A percentile compares a stretch with the other conserved stretches of the same genome.
phyloP scores from a whole-genome alignment of 495 filamentous ascomycete genomes.

The Xylaria palmicola region DNA sequence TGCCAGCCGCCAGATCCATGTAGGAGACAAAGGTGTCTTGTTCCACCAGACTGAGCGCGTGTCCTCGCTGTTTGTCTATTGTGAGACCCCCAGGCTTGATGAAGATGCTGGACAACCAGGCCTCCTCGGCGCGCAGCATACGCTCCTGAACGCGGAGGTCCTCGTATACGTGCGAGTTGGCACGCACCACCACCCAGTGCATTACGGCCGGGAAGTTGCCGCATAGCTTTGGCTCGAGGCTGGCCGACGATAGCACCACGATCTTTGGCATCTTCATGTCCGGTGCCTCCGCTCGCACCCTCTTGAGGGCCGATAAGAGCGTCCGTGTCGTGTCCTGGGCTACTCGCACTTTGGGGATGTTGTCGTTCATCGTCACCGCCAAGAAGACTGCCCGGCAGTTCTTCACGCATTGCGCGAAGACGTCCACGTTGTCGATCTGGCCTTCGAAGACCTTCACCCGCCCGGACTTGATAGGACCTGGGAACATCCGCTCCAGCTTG shows the following conservation, averaged over 20 bases:
- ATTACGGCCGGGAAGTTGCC: background rate
- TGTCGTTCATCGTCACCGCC: too few relatives aligned
- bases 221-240: background rate
- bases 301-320: too few relatives aligned
- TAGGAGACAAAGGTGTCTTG: constrained; percentile 39
- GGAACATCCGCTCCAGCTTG: too few relatives aligned
- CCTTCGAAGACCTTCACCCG: too few relatives aligned
- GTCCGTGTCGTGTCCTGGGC: too few relatives aligned
- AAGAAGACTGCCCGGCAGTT: too few relatives aligned
- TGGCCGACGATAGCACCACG: background rate
- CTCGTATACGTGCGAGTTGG: constrained; percentile 33
- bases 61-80: constrained; percentile 38
- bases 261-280: background rate
- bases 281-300: too few relatives aligned
- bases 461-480: too few relatives aligned
- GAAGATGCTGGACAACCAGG: constrained; percentile 41
- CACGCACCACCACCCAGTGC: background rate
- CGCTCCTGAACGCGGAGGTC: constrained; percentile 27
- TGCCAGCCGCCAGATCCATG: constrained; percentile 45
- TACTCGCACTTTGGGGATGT: too few relatives aligned
- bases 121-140: constrained; percentile 27
- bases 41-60: constrained; percentile 37
- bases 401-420: too few relatives aligned
- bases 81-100: constrained; percentile 45
- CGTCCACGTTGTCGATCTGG: too few relatives aligned